phyloP scores from a whole-genome alignment of 2,329 filamentous ascomycete species.

The Stachybotrys echinatus region DNA sequence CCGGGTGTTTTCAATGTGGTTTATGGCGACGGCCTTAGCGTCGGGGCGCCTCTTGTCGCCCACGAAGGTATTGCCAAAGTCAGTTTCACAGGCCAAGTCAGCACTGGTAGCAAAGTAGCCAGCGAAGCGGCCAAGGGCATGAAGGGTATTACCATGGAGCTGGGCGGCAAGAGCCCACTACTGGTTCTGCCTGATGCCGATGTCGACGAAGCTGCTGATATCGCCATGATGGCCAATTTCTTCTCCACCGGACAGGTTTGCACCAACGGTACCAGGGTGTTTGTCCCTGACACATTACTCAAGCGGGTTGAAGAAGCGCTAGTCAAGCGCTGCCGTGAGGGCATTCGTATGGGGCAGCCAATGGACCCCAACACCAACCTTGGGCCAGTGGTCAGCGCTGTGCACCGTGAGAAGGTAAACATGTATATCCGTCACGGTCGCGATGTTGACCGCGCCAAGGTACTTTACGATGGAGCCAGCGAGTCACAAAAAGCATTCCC shows the following conservation, averaged over 20 bases:
- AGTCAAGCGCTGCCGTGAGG: conserved; percentile 45
- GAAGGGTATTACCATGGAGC: conserved; percentile 91
- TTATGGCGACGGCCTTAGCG: conserved; percentile 67
- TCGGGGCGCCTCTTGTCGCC: conserved; percentile 68
- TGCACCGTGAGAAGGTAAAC: conserved; percentile 73
- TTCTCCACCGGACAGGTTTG: conserved; percentile 89
- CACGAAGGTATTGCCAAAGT: conserved; percentile 77
- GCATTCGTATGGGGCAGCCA: conserved; percentile 71
- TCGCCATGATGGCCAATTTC: conserved; percentile 92
- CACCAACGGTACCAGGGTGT: conserved; percentile 87
- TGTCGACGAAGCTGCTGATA: conserved; percentile 74
- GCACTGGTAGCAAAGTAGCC: conserved; percentile 78
- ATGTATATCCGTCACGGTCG: conserved; percentile 72
- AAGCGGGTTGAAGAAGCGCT: conserved; percentile 62
- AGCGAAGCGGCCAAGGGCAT: conserved; percentile 68
- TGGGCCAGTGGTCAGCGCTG: conserved; percentile 71
- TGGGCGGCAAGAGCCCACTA: conserved; percentile 80
- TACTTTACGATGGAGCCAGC: conserved; percentile 67
- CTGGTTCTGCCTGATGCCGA: conserved; percentile 77
- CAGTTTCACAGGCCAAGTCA: conserved; percentile 83
- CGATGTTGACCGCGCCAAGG: conserved; percentile 64
- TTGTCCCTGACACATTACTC: conserved; percentile 65
- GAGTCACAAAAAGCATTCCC: conserved; percentile 47
- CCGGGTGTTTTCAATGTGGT: conserved; percentile 84
- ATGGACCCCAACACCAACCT: conserved; percentile 73